Conservation (phyloP, 2,329 filamentous ascomycete genomes). For the Periconia digitata region DNA sequence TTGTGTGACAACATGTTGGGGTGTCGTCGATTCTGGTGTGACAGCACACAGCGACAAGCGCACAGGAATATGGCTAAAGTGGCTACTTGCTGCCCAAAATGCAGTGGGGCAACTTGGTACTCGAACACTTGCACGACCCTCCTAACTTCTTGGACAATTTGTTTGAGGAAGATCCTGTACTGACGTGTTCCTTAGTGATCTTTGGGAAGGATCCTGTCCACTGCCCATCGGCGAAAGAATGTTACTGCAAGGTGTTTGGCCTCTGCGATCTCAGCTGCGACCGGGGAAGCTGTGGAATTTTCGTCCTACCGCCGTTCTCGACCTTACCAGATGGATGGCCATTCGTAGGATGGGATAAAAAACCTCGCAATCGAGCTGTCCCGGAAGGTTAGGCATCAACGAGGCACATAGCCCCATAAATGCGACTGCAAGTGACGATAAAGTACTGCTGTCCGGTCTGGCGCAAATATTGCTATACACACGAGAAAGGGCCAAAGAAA, state of each 20-base stretch:
- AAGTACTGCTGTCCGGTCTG: too few species aligned
- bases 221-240: conserved; percentile 62
- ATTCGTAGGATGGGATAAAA: background rate
- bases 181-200: conserved; percentile 31
- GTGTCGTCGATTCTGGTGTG: background rate
- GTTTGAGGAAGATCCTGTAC: conserved; percentile 14
- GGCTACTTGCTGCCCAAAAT: background rate
- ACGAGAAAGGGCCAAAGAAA: too few species aligned
- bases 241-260: conserved; percentile 27
- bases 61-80: background rate
- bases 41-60: background rate
- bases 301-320: background rate
- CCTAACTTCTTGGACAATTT: background rate
- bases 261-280: background rate
- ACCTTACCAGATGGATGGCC: background rate
- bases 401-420: too few species aligned
- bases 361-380: background rate
- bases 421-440: conserved; percentile 61
- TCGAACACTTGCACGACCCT: conserved; percentile 1
- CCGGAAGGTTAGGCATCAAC: conserved; percentile 45
- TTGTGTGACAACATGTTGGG: background rate
- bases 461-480: too few species aligned
- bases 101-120: background rate
- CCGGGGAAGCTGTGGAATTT: background rate
- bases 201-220: conserved; percentile 51